Evolutionary conservation across 108 stramenopile genomes (phyloP).

Genomic region (Conticribra weissflogii): DNA sequence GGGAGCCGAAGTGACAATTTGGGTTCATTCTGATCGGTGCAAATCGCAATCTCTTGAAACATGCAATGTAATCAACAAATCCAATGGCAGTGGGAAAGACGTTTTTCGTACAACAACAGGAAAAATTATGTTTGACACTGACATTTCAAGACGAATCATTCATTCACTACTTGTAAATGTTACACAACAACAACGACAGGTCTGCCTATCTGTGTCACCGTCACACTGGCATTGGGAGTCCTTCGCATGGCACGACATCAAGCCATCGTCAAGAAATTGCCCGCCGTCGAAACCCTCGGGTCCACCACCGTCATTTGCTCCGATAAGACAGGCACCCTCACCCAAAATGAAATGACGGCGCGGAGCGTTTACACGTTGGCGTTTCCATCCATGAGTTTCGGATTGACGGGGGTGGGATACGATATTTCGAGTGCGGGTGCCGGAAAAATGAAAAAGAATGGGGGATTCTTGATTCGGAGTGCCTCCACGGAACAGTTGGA

Average conservation of each 20-base stretch:
- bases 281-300: slow-evolving; percentile 95
- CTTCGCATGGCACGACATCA: slow-evolving; percentile 88
- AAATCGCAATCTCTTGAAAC: too few species aligned
- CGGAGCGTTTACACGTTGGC: slow-evolving; percentile 69
- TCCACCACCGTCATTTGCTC: slow-evolving; percentile 93
- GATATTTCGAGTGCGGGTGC: slow-evolving; percentile 16
- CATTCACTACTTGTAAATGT: too few species aligned
- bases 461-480: slow-evolving; percentile 51
- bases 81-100: too few species aligned
- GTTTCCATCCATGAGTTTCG: slow-evolving; percentile 68
- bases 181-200: too few species aligned
- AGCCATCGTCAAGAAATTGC: slow-evolving; percentile 94
- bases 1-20: too few species aligned
- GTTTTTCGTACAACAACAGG: too few species aligned
- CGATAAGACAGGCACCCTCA: slow-evolving; percentile 98
- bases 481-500: slow-evolving; percentile 14
- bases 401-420: slow-evolving; percentile 82
- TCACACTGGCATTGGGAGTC: slow-evolving; percentile 93
- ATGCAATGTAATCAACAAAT: too few species aligned
- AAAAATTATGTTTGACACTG: too few species aligned
- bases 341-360: slow-evolving; percentile 96
- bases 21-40: too few species aligned
- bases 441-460: slow-evolving; percentile 4
- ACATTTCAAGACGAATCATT: too few species aligned
- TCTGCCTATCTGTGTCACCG: slow-evolving; percentile 91